Base-by-base conservation (phyloP, 78 protist genomes). In the Dictyostelium intermedium region DNA sequence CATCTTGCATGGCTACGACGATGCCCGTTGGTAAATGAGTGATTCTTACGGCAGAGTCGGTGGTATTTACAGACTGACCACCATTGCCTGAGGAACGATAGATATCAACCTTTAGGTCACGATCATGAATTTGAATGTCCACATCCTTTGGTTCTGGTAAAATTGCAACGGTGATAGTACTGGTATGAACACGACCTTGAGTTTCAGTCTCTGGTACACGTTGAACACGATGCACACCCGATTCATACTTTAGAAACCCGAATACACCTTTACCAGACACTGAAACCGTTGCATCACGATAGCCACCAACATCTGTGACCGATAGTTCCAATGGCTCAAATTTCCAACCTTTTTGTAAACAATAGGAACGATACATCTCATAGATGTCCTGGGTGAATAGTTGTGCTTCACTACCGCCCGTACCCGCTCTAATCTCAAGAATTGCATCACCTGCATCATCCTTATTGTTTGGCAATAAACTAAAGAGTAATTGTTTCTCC, bases 161-260 rank as follows among this genome's bases (percentile, higher is more conserved):
- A 8, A 97, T 91, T 1, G 96, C 98, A 3, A 98, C 99, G 0
- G 97, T 83, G 14, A 92, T 85, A 0, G 99, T 98, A 34, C 95
- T 76, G 2, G 99, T 98, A 87, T 98, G 99, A 11, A 97, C 91
- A 16, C 99, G 34, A 39, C 99, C 99, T 14, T 30, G 78, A 2
- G 91, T 45, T 41, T 98, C 99, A 0, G 99, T 98, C 7, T 16
- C 97, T 4, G 99, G 99, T 0, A 98, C 96, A 27, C 99, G 79
- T 83, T 98, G 99, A 14, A 98, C 99, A 3, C 99, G 96, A 43
- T 98, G 99, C n/a, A 95, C 97, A 18, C 99, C 99, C 1, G 82
- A 47, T 66, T 98, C 99, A 23, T 53, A 53, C n/a, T 91, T 82
- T 37, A 98, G 87, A 20, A 41, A n/a, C 0, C 93, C 92, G 85